Percentiles rank a stretch among this genome's conserved stretches.
Evolutionary conservation across 345 rosid species (phyloP).

Genomic region (Psidium guajava): DNA sequence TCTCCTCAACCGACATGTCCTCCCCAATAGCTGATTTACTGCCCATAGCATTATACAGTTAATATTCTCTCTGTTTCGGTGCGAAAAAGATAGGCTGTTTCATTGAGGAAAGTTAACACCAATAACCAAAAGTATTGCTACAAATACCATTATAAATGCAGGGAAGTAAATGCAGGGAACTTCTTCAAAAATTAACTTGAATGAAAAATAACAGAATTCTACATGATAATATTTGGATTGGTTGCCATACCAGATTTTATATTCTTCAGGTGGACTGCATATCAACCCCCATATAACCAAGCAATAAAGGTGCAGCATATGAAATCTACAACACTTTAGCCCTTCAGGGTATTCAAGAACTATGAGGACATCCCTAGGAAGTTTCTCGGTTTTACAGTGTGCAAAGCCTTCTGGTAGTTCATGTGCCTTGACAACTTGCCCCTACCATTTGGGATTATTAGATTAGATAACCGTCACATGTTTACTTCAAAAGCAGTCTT

Average conservation of each 20-base stretch:
- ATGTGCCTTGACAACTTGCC: not conserved
- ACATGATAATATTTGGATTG: not conserved
- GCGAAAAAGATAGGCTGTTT: not conserved
- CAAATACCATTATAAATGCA: not conserved
- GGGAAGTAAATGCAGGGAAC: not conserved
- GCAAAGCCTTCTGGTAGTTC: not conserved
- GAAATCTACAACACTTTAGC: not conserved
- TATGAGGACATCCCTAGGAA: not conserved
- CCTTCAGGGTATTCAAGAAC: not conserved
- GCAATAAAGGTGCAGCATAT: not conserved
- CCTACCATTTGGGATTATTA: not conserved
- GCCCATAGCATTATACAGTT: conserved; percentile 8
- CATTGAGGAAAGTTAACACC: not conserved
- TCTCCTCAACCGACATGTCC: conserved; percentile 62
- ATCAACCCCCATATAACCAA: not conserved
- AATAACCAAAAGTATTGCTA: not conserved
- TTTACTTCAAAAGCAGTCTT: not conserved
- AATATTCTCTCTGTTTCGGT: not conserved
- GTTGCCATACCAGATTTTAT: not conserved
- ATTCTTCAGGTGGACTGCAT: not conserved
- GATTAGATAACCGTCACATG: not conserved
- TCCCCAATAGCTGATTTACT: conserved; percentile 67
- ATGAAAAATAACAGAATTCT: not conserved
- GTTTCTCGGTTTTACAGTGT: not conserved
- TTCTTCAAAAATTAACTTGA: not conserved